Percentiles rank a stretch among this genome's conserved stretches.
Evolutionary conservation across 768 basidiomycete species (phyloP).

Genomic region (Trametes villosa): DNA sequence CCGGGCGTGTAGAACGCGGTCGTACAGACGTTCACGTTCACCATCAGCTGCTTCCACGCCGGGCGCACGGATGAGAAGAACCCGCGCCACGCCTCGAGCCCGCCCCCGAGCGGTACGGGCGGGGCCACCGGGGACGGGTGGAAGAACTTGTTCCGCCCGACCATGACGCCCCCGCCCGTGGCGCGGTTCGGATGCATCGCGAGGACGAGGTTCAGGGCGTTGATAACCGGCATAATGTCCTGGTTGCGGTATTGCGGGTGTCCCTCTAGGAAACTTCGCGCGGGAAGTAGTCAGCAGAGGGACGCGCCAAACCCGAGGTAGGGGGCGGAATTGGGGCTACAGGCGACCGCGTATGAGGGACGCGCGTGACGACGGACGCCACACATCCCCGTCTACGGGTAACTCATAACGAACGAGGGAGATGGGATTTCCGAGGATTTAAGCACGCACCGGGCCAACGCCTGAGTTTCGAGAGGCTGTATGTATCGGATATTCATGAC

Average conservation of each 20-base stretch:
- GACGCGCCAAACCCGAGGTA: conserved; percentile 7
- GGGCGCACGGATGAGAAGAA: conserved; percentile 48
- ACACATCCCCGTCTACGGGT: conserved; percentile 13
- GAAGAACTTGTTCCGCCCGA: conserved; percentile 59
- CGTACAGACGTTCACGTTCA: conserved; percentile 57
- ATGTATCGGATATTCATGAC: conserved; percentile 47
- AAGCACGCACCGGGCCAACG: conserved; percentile 42
- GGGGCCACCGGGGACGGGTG: conserved; percentile 41
- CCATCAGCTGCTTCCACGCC: conserved; percentile 51
- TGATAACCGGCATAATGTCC: conserved; percentile 51
- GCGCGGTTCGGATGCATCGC: conserved; percentile 47
- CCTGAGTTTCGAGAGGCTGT: conserved; percentile 48
- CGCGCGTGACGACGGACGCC: conserved; percentile 15
- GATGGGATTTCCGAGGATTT: neutral
- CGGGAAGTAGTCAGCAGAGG: conserved; percentile 12
- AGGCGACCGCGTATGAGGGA: conserved; percentile 8
- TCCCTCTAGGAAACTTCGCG: conserved; percentile 49
- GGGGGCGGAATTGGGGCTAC: neutral
- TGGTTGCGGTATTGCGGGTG: conserved; percentile 45
- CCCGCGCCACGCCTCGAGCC: conserved; percentile 63
- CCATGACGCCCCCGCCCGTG: conserved; percentile 49
- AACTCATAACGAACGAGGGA: conserved; percentile 12
- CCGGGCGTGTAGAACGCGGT: conserved; percentile 50
- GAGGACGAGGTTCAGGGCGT: conserved; percentile 56
- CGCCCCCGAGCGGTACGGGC: conserved; percentile 46